phyloP scores from a whole-genome alignment of 179 eudicot species.

The Corrigiola litoralis region DNA sequence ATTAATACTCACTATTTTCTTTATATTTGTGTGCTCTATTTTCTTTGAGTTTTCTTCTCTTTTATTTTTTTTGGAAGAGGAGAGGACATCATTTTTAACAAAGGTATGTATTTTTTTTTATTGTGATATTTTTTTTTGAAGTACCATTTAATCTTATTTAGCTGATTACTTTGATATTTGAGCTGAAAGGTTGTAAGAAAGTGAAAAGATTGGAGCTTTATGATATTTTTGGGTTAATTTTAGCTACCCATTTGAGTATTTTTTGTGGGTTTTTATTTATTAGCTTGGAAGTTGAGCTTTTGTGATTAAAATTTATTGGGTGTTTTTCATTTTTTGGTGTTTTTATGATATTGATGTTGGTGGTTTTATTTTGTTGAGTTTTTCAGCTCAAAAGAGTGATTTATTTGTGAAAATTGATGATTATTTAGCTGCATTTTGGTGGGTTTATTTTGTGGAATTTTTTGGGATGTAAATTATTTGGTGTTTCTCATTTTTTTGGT shows the following conservation, averaged over 20 bases:
- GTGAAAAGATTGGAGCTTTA: neutral
- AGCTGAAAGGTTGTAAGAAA: neutral
- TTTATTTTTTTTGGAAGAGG: neutral
- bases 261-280: neutral
- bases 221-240: neutral
- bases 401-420: too few species aligned
- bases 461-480: too few species aligned
- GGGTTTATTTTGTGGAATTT: too few species aligned
- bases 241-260: neutral
- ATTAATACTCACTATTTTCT: neutral
- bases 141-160: too few species aligned
- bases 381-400: too few species aligned
- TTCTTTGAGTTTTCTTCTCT: conserved; percentile 3
- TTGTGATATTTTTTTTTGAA: neutral
- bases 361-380: too few species aligned
- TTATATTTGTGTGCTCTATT: neutral
- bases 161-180: neutral
- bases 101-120: conserved; percentile 3
- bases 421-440: too few species aligned
- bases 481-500: too few species aligned
- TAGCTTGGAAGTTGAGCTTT: conserved; percentile 14
- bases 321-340: neutral
- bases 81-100: neutral
- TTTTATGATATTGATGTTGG: neutral
- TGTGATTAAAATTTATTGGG: conserved; percentile 9